Evolutionary conservation across 768 basidiomycete species (phyloP).

Genomic region (Pulveroboletus ravenelii): DNA sequence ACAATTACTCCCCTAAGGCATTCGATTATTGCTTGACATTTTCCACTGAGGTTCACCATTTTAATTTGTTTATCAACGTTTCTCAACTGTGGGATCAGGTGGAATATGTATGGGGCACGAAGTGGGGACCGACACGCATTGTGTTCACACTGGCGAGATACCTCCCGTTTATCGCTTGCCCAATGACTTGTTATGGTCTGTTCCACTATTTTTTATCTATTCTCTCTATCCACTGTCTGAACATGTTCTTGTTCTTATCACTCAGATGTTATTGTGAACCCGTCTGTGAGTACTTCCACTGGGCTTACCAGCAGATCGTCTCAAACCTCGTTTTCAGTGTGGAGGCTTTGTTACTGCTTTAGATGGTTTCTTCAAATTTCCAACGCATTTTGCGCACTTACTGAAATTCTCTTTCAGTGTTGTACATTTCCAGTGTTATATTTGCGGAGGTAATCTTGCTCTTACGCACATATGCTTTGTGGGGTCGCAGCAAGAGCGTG

Average conservation of each 20-base stretch:
- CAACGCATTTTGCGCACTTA: not conserved
- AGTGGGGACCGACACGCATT: constrained; percentile 18
- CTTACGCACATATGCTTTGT: constrained; percentile 25
- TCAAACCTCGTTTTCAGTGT: constrained; percentile 10
- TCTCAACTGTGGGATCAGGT: constrained; percentile 16
- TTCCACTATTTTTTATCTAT: not conserved
- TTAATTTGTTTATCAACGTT: not conserved
- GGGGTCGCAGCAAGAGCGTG: constrained; percentile 15
- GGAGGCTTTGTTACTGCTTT: constrained; percentile 10
- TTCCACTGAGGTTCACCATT: constrained; percentile 15
- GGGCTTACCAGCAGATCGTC: not conserved
- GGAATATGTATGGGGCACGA: constrained; percentile 20
- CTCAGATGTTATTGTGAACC: constrained; percentile 6
- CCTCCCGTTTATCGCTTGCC: constrained; percentile 17
- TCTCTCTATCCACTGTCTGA: not conserved
- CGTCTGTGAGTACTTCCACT: constrained; percentile 1
- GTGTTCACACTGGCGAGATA: constrained; percentile 27
- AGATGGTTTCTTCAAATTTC: constrained; percentile 7
- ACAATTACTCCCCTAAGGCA: constrained; percentile 1
- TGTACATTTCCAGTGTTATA: constrained; percentile 10
- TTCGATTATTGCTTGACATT: constrained; percentile 26
- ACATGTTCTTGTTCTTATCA: too few species aligned
- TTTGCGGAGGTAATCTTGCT: constrained; percentile 17
- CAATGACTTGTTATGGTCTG: constrained; percentile 17
- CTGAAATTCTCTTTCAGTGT: constrained; percentile 7